A percentile compares a stretch with the other conserved stretches of the same genome.
Conservation (phyloP, 331 rosid species). For the Stylosanthes scabra region DNA sequence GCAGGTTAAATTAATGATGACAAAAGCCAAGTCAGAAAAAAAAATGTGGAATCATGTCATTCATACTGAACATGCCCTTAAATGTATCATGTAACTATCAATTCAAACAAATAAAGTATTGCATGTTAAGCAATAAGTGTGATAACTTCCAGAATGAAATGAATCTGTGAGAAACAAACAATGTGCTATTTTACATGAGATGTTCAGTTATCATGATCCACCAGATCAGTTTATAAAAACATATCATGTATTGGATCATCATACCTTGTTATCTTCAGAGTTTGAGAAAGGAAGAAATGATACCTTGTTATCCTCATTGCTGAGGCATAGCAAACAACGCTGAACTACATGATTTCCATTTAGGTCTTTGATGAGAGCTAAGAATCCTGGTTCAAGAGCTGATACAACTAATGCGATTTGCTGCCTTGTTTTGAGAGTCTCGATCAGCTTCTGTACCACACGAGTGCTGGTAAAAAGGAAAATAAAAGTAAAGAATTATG, state of each 20-base stretch:
- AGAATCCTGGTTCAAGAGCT: constrained; percentile 61
- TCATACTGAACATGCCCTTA: constrained; percentile 13
- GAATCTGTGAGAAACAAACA: constrained; percentile 3
- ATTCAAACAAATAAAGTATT: neutral
- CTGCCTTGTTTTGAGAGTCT: constrained; percentile 57
- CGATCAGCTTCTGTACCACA: constrained; percentile 60
- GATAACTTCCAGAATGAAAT: constrained; percentile 7
- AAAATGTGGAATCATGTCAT: constrained; percentile 2
- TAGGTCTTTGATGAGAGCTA: constrained; percentile 56
- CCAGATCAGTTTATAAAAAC: neutral
- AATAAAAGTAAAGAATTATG: neutral
- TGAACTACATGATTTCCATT: constrained; percentile 69
- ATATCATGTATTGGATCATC: constrained; percentile 7
- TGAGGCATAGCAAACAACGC: constrained; percentile 56
- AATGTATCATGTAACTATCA: neutral
- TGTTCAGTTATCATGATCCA: constrained; percentile 24
- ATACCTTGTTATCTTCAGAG: constrained; percentile 17
- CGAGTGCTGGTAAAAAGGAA: constrained; percentile 51
- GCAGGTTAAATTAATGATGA: neutral
- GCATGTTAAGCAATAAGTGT: constrained; percentile 5
- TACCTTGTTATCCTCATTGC: constrained; percentile 52
- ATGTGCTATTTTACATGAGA: constrained; percentile 21
- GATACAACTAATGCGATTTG: constrained; percentile 51
- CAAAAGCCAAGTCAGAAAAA: neutral
- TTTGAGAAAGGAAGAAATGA: constrained; percentile 9